Conservation (phyloP, 805 yeast genomes). For the Saccharomycopsis javanensis region DNA sequence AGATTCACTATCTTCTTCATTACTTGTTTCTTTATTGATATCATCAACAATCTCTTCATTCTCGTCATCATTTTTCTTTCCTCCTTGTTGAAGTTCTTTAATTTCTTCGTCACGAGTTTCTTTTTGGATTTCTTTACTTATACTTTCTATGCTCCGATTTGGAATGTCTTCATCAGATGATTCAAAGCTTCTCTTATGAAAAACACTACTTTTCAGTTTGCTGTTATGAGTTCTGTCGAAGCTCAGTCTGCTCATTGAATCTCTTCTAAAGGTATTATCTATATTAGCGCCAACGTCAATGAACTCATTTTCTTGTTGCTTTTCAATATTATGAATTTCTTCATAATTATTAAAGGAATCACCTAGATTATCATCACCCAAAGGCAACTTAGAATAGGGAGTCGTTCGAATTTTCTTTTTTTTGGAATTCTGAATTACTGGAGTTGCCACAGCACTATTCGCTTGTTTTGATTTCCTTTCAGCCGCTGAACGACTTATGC, state of each 20-base stretch:
- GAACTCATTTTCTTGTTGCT: not conserved
- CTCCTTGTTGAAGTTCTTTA: not conserved
- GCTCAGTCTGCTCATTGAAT: not conserved
- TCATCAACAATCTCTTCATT: not conserved
- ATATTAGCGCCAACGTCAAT: not conserved
- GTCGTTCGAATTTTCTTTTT: not conserved
- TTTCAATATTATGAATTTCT: not conserved
- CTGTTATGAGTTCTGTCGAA: not conserved
- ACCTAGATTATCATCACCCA: not conserved
- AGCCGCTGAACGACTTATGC: not conserved
- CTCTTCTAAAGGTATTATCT: not conserved
- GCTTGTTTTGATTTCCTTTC: not conserved
- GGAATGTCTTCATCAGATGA: not conserved
- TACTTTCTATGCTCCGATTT: not conserved
- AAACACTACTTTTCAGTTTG: not conserved
- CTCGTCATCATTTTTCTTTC: not conserved
- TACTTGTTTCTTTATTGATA: too few relatives aligned
- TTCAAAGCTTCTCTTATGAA: not conserved
- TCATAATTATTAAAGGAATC: not conserved
- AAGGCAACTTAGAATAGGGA: not conserved
- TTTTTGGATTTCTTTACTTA: not conserved
- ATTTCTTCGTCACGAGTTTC: not conserved
- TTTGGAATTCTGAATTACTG: not conserved
- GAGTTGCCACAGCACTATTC: not conserved
- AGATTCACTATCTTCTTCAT: not conserved